Conservation (phyloP, 257 asterid genomes). For the Petunia axillaris region DNA sequence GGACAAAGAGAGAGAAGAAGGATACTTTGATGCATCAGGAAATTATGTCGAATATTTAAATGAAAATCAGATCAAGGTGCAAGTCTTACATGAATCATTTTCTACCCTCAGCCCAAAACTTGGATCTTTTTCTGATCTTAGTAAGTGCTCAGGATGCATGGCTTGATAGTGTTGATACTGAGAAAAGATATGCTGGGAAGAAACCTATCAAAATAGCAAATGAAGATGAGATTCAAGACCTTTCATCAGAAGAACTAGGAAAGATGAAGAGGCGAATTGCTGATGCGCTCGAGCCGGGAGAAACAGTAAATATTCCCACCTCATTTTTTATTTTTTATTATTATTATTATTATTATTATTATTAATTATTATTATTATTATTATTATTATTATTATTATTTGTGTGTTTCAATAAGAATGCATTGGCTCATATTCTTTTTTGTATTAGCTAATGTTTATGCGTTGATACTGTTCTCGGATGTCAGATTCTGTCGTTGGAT, state of each 20-base stretch:
- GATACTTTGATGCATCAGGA: conserved; percentile 88
- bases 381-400: no score
- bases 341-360: neutral
- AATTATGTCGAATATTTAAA: conserved; percentile 81
- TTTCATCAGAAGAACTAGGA: conserved; percentile 72
- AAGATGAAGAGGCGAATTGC: conserved; percentile 89
- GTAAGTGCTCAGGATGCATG: conserved; percentile 84
- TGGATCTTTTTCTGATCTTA: conserved; percentile 18
- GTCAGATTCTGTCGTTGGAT: neutral
- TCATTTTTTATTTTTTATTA: conserved; percentile 7
- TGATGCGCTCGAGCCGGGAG: conserved; percentile 86
- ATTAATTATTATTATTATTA: neutral
- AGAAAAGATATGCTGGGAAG: conserved; percentile 43
- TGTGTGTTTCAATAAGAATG: neutral
- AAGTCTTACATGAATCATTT: conserved; percentile 1
- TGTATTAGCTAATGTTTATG: neutral
- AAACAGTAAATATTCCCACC: conserved; percentile 58
- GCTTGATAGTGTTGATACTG: conserved; percentile 84
- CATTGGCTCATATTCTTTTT: neutral
- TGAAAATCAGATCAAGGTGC: conserved; percentile 75
- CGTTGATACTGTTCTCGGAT: neutral
- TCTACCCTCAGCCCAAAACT: neutral
- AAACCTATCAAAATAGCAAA: conserved; percentile 33
- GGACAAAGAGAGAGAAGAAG: conserved; percentile 89
- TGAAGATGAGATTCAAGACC: conserved; percentile 66